These are phyloP conservation scores for Fusarium verticillioides DNA, from an alignment of 2,329 filamentous ascomycete genomes.

Conservation along the genomic window DNA sequence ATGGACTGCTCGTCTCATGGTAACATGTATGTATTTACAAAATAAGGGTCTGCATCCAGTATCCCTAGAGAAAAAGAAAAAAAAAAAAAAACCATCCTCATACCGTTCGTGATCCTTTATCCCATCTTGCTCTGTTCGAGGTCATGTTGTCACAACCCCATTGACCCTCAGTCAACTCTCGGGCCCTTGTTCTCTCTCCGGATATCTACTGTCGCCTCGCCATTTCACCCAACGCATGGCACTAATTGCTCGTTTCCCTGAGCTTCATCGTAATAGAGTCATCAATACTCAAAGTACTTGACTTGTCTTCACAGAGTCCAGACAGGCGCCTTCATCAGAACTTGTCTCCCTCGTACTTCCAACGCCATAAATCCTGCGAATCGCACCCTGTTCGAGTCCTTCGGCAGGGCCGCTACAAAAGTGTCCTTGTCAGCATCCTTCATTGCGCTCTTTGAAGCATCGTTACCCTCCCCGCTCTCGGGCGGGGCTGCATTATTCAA, in stretches of 20 bases:
- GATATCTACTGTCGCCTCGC: slow-evolving; percentile 13
- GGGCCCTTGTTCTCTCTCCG: not conserved
- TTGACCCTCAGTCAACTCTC: not conserved
- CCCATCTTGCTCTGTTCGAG: not conserved
- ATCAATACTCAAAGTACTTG: not conserved
- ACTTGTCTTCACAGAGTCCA: slow-evolving; percentile 62
- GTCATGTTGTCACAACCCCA: slow-evolving; percentile 24
- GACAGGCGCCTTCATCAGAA: slow-evolving; percentile 80
- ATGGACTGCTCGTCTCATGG: slow-evolving; percentile 8
- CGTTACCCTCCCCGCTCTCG: slow-evolving; percentile 36
- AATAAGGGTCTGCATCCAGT: slow-evolving; percentile 31
- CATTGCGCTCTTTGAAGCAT: slow-evolving; percentile 44
- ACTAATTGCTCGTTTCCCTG: not conserved
- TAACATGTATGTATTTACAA: slow-evolving; percentile 32
- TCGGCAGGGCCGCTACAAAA: slow-evolving; percentile 51
- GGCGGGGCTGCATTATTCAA: slow-evolving; percentile 35
- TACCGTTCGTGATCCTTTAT: slow-evolving; percentile 29
- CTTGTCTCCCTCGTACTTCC: slow-evolving; percentile 80
- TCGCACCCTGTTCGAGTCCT: slow-evolving; percentile 69
- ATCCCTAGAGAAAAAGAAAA: slow-evolving; percentile 11
- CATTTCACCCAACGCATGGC: not conserved
- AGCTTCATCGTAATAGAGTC: not conserved
- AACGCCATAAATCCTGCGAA: slow-evolving; percentile 80
- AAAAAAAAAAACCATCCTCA: slow-evolving; percentile 16
- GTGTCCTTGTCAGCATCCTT: slow-evolving; percentile 55